Base-by-base conservation (phyloP, 2,329 filamentous ascomycete species). In the Dothideomycetes sp. region DNA sequence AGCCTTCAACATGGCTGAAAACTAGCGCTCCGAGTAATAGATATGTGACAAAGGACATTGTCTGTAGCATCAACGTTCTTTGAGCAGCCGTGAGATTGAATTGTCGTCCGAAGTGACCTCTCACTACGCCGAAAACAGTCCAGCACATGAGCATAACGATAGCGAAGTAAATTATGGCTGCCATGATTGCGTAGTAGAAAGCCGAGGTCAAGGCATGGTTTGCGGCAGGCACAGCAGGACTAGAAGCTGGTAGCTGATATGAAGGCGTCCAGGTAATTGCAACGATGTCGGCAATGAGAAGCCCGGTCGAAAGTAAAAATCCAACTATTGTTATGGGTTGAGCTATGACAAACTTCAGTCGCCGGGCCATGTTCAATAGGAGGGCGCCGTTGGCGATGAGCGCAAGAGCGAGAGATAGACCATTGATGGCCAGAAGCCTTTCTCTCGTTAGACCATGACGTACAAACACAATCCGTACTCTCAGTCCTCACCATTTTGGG, bases 301-400 rank as follows among this genome's bases (percentile, higher is more conserved):
- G 59, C 4, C 70, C 44, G 0, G 71, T 72, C 10, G 73, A 64
- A 3, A 73, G 48, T 34, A 72, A 68, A 59, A 72, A 78, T n/a
- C 73, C 73, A n/a, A 68, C 49, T 24, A 78, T 74, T 1, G 73
- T 77, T 32, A 77, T 70, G 1, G 74, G 70, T 48, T 77, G 74
- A 1, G 73, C 72, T 18, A 75, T 59, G 4, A 61, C 58, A 51
- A 78, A 78, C 0, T 62, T 58, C 8, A 78, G 49, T 10, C 72
- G 62, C 17, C 66, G 63, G 2, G 72, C 69, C 74, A 79, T 78
- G 52, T 76, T 77, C 17, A 77, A 60, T 2, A 77, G 61, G 5
- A 79, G 56, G 3, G 68, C 61, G 11, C 69, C 49, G 42, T 79
- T 79, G 7, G 72, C 70, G 4, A 66, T 52, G 8, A 79, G 52